Evolutionary conservation across 2,329 filamentous ascomycete species (phyloP).

Genomic region (Pseudopithomyces chartarum): DNA sequence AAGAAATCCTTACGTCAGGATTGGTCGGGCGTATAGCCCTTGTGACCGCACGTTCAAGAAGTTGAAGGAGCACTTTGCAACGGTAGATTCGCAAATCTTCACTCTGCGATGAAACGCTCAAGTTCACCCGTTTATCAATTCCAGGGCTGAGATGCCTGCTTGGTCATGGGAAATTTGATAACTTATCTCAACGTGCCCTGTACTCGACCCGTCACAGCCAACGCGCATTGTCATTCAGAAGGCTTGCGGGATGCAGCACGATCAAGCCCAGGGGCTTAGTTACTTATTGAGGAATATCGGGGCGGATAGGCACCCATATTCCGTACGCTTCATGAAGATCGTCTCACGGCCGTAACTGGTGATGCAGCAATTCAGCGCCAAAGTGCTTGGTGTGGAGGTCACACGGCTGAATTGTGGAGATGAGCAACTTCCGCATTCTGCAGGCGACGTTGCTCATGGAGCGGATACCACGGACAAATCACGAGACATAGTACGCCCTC

Average conservation of each 20-base stretch:
- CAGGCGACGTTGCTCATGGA: neutral
- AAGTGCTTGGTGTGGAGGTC: too few relatives aligned
- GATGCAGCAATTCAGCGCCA: too few relatives aligned
- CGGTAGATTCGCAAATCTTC: neutral
- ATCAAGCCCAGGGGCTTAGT: too few relatives aligned
- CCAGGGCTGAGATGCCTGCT: neutral
- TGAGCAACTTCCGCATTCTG: neutral
- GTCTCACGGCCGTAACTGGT: too few relatives aligned
- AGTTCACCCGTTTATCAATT: neutral
- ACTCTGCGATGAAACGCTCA: slow-evolving; percentile 6
- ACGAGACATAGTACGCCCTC: neutral
- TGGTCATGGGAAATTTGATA: neutral
- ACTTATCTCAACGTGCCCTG: neutral
- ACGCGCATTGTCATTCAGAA: too few relatives aligned
- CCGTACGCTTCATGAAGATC: too few relatives aligned
- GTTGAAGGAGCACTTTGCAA: slow-evolving; percentile 1
- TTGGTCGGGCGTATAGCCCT: slow-evolving; percentile 6
- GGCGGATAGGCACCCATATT: too few relatives aligned
- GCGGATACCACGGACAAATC: neutral
- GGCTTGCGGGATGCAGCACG: too few relatives aligned
- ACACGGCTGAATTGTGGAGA: neutral
- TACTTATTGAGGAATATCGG: too few relatives aligned
- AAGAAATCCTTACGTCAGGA: slow-evolving; percentile 6
- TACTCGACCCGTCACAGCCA: neutral
- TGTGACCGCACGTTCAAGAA: slow-evolving; percentile 1